Evolutionary conservation across 139 green algal species (phyloP).

Genomic region (Chlamydomonas incerta): DNA sequence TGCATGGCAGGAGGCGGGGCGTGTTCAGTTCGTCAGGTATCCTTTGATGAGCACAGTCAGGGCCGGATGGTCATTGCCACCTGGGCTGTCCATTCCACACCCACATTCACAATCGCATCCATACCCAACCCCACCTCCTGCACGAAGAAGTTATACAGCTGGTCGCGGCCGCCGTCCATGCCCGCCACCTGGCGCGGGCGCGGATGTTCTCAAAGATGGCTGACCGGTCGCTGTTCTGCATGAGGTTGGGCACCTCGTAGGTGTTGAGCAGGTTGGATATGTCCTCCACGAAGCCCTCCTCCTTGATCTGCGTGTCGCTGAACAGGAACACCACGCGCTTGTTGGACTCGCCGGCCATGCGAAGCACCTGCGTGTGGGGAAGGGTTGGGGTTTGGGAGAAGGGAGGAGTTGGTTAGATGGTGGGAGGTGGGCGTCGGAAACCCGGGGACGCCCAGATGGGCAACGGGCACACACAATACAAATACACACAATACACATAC

Average conservation of each 20-base stretch:
- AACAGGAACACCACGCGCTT: slow-evolving; percentile 82
- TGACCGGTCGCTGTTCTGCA: slow-evolving; percentile 63
- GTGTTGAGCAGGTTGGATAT: slow-evolving; percentile 89
- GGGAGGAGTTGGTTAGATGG: too few relatives aligned
- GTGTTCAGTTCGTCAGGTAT: too few relatives aligned
- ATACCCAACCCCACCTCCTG: slow-evolving; percentile 66
- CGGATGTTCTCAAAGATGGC: slow-evolving; percentile 75
- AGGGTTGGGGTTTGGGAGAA: too few relatives aligned
- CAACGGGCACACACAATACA: too few relatives aligned
- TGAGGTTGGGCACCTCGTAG: slow-evolving; percentile 84
- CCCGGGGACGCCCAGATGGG: too few relatives aligned
- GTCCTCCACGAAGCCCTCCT: slow-evolving; percentile 84
- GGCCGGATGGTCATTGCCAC: too few relatives aligned
- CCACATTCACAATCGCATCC: too few relatives aligned
- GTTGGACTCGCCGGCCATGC: slow-evolving; percentile 73
- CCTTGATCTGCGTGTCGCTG: slow-evolving; percentile 82
- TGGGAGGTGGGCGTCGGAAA: too few relatives aligned
- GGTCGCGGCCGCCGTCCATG: slow-evolving; percentile 70
- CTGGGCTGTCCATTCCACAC: too few relatives aligned
- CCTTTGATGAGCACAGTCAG: too few relatives aligned
- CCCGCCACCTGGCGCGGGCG: slow-evolving; percentile 66
- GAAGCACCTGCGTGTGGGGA: slow-evolving; percentile 51
- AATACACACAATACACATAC: too few relatives aligned
- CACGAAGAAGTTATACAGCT: slow-evolving; percentile 84
- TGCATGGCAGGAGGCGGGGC: neutral